Base-by-base conservation (phyloP, 2,329 filamentous ascomycete genomes). In the Colletotrichum agaves region DNA sequence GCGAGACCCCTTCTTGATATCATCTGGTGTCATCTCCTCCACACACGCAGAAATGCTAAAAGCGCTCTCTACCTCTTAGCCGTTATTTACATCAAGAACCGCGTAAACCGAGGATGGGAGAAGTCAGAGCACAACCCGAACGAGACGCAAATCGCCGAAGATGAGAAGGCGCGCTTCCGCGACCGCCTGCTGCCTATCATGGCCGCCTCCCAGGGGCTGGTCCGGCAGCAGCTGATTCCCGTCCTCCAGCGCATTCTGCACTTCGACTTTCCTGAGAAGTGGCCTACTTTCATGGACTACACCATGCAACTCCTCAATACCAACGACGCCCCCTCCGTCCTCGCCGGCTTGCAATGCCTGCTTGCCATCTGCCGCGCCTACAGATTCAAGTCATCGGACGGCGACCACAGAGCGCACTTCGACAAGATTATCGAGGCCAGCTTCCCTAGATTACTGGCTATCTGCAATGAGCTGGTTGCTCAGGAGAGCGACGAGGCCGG, bases 71-170 rank as follows among this genome's bases (percentile, higher is more conserved):
- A 62, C 53, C 53, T 61, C 69, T 70, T 80, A 98, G 95, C 94
- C 76, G 94, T 95, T 77, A 93, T 99, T 74, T 99, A 98, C 82
- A 89, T 98, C 79, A 99, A 99, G 84, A 98, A 99, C 83, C 92
- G 94, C 78, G 92, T 98, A 79, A 95, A 92, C 79, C 92, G 94
- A 77, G 94, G 93, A 75, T 99, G 96, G 96, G 87, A 91, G 63
- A 89, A 88, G 70, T 85, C 87, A 75, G 93, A 97, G 72, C 91
- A 95, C 72, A 90, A 87, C 76, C 87, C 90, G 70, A 87, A 88
- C 75, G 90, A 91, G 74, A 89, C 88, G 74, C 84, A 90, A 73
- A 96, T 97, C 81, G 87, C 92, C 74, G 95, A 98, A 77, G 90
- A 92, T 69, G 96, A 98, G 81, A 98, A 98, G 83, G 85, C 88